Percentiles rank a stretch among this genome's conserved stretches.
These are phyloP conservation scores for Raffaelea deltoideospora DNA, from an alignment of 2,329 filamentous ascomycete genomes.

Conservation along the genomic window DNA sequence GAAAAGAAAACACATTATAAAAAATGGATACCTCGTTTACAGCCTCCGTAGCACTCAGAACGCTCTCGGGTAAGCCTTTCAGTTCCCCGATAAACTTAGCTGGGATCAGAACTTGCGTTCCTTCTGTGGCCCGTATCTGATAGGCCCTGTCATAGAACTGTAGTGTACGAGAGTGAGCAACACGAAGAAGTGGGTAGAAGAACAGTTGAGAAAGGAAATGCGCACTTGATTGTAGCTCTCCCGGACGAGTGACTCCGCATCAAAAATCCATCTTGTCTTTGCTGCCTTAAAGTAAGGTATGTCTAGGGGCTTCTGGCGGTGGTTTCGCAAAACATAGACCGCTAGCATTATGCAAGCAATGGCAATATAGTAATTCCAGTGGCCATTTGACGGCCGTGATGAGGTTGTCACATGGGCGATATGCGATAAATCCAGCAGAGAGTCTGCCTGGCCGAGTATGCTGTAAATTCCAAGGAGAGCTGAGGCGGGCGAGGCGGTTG, in stretches of 20 bases:
- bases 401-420: slow-evolving; percentile 14
- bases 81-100: slow-evolving; percentile 28
- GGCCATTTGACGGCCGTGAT: slow-evolving; percentile 10
- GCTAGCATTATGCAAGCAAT: slow-evolving; percentile 20
- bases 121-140: slow-evolving; percentile 35
- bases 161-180: not conserved
- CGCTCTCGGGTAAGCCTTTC: slow-evolving; percentile 31
- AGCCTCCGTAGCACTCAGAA: slow-evolving; percentile 31
- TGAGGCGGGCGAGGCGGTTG: slow-evolving; percentile 6
- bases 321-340: slow-evolving; percentile 22
- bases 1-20: not conserved
- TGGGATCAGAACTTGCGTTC: slow-evolving; percentile 31
- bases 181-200: not conserved
- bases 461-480: slow-evolving; percentile 8
- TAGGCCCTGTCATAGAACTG: slow-evolving; percentile 34
- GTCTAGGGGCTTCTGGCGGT: slow-evolving; percentile 15
- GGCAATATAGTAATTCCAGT: slow-evolving; percentile 26
- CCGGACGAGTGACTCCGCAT: slow-evolving; percentile 28
- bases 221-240: slow-evolving; percentile 36
- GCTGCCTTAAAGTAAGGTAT: slow-evolving; percentile 32
- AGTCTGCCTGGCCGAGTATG: slow-evolving; percentile 11
- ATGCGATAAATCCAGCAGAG: slow-evolving; percentile 12
- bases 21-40: slow-evolving; percentile 25
- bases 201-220: not conserved
- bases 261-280: slow-evolving; percentile 34